Evolutionary conservation across 768 basidiomycete genomes (phyloP), one percentile per base, ranked within the genome.

Genomic region (Phylloporus rhodoxanthus): DNA sequence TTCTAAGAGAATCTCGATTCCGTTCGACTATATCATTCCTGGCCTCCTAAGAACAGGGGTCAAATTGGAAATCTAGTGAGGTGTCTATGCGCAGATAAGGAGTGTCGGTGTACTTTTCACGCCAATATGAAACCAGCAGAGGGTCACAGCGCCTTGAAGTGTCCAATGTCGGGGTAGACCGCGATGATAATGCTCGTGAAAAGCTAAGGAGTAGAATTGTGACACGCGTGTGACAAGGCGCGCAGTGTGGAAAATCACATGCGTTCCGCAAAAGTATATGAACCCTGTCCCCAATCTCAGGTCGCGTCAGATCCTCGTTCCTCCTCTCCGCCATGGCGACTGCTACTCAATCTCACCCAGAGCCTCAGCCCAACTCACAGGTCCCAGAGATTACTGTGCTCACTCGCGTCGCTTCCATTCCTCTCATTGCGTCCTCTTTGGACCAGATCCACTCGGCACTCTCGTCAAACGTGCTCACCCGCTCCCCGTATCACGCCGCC

Each of bases 361-460:
- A 45, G 33, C 8, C 65, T 2, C 53, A 68, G n/a, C 15, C 56
- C 8, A 54, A 56, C 20, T 10, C 55, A 0, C 51, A 59, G 34
- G 30, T 41, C 20, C 81, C 85, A 47, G 80, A 82, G 63, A 60
- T 87, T 59, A 87, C 80, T 40, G 69, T 79, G 54, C 53, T 91
- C 47, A 58, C 63, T 33, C 83, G 87, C 50, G 77, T 91, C 43
- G 77, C 74, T n/a, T 76, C 79, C 40, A 89, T 91, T 50, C 88
- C 88, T 19, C 68, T 90, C 38, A 73, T 91, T 59, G 79, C 79
- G 42, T 83, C 79, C 47, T 79, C 80, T 5, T 64, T 88, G 51
- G 71, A 73, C 51, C 76, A 80, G 33, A 66, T 89, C 50, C 79
- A 85, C 61, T 66, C 68, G 29, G 77, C 81, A 8, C 74, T 91